Conservation (phyloP, 2,329 filamentous ascomycete species). For the Proliferodiscus dingleyae region DNA sequence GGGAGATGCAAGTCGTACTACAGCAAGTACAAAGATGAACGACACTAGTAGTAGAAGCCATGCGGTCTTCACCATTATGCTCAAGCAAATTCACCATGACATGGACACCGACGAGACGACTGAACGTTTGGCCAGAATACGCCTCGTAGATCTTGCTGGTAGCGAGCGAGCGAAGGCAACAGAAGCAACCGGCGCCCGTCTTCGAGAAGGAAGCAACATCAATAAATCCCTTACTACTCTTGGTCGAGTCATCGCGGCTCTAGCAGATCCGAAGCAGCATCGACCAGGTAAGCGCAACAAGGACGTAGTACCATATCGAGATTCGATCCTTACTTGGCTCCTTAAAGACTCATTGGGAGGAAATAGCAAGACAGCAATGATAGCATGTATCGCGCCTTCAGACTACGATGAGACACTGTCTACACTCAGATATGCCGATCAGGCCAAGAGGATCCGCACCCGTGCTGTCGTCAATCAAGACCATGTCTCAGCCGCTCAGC, state of each 20-base stretch:
- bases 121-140: slow-evolving; percentile 87
- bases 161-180: slow-evolving; percentile 94
- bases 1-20: slow-evolving; percentile 82
- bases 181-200: slow-evolving; percentile 83
- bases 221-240: slow-evolving; percentile 97
- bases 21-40: slow-evolving; percentile 97
- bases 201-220: slow-evolving; percentile 95
- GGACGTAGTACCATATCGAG: slow-evolving; percentile 84
- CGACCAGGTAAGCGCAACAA: slow-evolving; percentile 53
- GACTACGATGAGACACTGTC: slow-evolving; percentile 98
- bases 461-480: slow-evolving; percentile 94
- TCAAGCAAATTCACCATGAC: slow-evolving; percentile 97
- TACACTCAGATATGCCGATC: slow-evolving; percentile 93
- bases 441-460: slow-evolving; percentile 95
- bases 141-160: slow-evolving; percentile 89
- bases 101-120: slow-evolving; percentile 97
- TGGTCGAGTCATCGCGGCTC: slow-evolving; percentile 88
- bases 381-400: slow-evolving; percentile 89
- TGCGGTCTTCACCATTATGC: slow-evolving; percentile 94
- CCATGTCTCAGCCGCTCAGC: slow-evolving; percentile 83
- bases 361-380: slow-evolving; percentile 99
- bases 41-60: slow-evolving; percentile 95
- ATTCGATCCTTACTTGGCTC: slow-evolving; percentile 79
- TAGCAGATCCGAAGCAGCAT: slow-evolving; percentile 66
- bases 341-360: slow-evolving; percentile 93